Conservation (phyloP, 2,329 filamentous ascomycete genomes). For the Beauveria medogensis region DNA sequence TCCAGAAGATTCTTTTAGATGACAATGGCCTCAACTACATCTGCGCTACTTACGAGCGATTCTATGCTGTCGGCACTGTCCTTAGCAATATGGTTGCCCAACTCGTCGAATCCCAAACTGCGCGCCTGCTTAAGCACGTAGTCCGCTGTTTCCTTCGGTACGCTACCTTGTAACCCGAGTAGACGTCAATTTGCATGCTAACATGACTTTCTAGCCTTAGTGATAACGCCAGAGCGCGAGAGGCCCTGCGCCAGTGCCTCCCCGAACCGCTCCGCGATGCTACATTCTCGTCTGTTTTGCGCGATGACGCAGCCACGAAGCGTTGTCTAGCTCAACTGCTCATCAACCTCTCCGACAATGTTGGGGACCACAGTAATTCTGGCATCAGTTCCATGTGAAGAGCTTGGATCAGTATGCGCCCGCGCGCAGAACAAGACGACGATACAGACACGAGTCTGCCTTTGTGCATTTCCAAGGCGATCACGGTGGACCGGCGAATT, state of each 20-base stretch:
- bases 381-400: slow-evolving; percentile 26
- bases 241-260: slow-evolving; percentile 90
- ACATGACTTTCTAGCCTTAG: slow-evolving; percentile 55
- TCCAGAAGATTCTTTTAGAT: slow-evolving; percentile 96
- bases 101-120: slow-evolving; percentile 94
- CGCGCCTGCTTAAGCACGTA: slow-evolving; percentile 91
- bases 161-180: slow-evolving; percentile 22
- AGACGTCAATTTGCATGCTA: slow-evolving; percentile 8
- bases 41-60: slow-evolving; percentile 95
- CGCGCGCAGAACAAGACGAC: neutral
- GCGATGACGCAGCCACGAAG: slow-evolving; percentile 95
- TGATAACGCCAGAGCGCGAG: slow-evolving; percentile 90
- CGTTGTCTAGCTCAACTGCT: slow-evolving; percentile 93
- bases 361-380: slow-evolving; percentile 43
- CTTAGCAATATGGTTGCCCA: slow-evolving; percentile 98
- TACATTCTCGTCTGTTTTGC: slow-evolving; percentile 91
- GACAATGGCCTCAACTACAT: slow-evolving; percentile 97
- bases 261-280: slow-evolving; percentile 98
- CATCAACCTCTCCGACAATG: slow-evolving; percentile 90
- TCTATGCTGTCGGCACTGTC: slow-evolving; percentile 96
- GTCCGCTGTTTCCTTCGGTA: slow-evolving; percentile 94
- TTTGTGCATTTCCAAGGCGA: slow-evolving; percentile 9
- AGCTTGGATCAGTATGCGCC: neutral
- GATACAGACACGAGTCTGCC: neutral
- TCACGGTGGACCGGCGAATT: slow-evolving; percentile 3